phyloP scores from a whole-genome alignment of 2,329 filamentous ascomycete species.

The Whalleya microplaca region DNA sequence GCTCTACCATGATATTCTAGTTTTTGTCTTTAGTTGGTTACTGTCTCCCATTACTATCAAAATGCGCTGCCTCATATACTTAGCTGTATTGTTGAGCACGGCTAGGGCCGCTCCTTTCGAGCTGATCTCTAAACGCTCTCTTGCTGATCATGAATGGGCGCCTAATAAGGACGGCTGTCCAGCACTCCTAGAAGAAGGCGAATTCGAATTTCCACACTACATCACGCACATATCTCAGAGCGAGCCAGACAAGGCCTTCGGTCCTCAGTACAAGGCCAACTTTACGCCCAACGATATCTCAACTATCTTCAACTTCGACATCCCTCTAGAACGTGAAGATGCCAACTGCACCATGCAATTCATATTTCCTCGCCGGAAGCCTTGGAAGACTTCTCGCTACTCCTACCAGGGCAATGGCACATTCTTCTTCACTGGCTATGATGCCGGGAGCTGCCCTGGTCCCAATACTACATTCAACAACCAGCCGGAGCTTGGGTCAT shows the following conservation, averaged over 20 bases:
- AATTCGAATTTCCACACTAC: conserved; percentile 39
- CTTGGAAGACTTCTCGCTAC: conserved; percentile 41
- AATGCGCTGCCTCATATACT: conserved; percentile 11
- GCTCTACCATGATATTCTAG: no score
- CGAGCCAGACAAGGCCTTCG: conserved; percentile 43
- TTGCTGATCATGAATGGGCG: conserved; percentile 30
- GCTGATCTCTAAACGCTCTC: conserved; percentile 34
- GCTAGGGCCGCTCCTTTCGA: conserved; percentile 28
- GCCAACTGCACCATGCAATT: conserved; percentile 53
- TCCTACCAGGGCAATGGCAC: conserved; percentile 42
- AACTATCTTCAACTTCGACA: conserved; percentile 50
- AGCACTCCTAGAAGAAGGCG: conserved; percentile 29
- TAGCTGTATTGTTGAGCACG: conserved; percentile 7
- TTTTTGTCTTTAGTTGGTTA: no score
- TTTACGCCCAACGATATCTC: conserved; percentile 43
- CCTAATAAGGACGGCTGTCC: conserved; percentile 32
- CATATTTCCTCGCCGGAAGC: conserved; percentile 43
- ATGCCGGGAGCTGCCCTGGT: conserved; percentile 35
- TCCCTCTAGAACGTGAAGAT: conserved; percentile 42
- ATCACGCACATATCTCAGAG: conserved; percentile 37
- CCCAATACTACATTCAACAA: conserved; percentile 36
- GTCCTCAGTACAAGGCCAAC: conserved; percentile 43
- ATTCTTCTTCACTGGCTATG: conserved; percentile 38
- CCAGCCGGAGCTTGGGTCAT: conserved; percentile 32
- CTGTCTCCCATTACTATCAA: not conserved